Base-by-base conservation (phyloP, 2,329 filamentous ascomycete species). In the Colletotrichum sp. region DNA sequence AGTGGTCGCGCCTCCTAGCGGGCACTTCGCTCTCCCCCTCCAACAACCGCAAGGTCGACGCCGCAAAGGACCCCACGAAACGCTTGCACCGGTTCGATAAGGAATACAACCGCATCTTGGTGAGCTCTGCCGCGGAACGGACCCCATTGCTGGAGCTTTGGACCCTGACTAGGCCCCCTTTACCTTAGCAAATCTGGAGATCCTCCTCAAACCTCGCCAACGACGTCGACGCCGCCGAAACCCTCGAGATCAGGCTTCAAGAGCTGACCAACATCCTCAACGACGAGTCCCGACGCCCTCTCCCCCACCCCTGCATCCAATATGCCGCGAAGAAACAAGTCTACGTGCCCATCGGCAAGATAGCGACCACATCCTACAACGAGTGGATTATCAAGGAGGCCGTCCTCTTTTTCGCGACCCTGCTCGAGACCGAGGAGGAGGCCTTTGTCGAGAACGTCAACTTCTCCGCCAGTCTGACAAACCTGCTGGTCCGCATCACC, bases 381-480 rank as follows among this genome's bases (percentile, higher is more conserved):
- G 94, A 98, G 80, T 93, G 92, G 82, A 93, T 98, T 81, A 94
- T 98, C 79, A 93, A 94, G 78, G 94, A 96, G 81, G 94, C 95
- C 30, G 94, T 98, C 48, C 88, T 93, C 55, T 93, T 98, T 82
- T 98, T 98, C 84, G 95, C 95, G 73, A 96, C 95, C 19, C 90
- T 99, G 78, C 95, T 98, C 80, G 97, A 99, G 85, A 97, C 96
- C 83, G 97, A 98, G 84, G 96, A 98, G 85, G 97, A 98, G 82
- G 95, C 96, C 44, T 98, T 98, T 81, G 92, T 98, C 64, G 95
- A 98, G 82, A 98, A 94, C 81, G 91, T 93, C 36, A 90, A 92
- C 71, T 99, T 99, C 83, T 95, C 97, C 4, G 91, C 93, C 74
- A 96, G 95, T 80, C 85, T 99, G 81, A 97, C 98, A 82, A 95